phyloP scores from a whole-genome alignment of 805 yeast species.

The Myxozyma kluyveri region DNA sequence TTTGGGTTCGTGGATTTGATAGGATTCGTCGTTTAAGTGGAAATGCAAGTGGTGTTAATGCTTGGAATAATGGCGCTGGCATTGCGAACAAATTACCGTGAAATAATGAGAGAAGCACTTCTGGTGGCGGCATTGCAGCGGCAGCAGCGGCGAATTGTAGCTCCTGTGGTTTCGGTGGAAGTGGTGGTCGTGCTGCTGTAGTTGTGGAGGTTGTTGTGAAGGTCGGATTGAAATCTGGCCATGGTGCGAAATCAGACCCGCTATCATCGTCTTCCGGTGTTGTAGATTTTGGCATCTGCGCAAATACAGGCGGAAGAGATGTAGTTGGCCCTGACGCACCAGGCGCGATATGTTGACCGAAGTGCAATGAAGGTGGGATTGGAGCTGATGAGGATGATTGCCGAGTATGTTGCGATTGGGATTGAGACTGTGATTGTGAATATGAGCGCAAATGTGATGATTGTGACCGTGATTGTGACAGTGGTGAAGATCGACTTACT shows the following conservation, averaged over 20 bases:
- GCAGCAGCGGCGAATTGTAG: not conserved
- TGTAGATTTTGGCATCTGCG: not conserved
- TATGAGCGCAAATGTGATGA: not conserved
- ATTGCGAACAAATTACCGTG: slow-evolving; percentile 24
- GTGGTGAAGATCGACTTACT: not conserved
- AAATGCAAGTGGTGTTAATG: slow-evolving; percentile 22
- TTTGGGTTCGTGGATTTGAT: slow-evolving; percentile 17
- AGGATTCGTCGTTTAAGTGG: slow-evolving; percentile 26
- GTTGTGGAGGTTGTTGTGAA: not conserved
- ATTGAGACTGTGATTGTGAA: no score
- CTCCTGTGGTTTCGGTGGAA: not conserved
- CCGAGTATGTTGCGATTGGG: not conserved
- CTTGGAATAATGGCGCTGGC: slow-evolving; percentile 23
- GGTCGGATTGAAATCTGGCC: slow-evolving; percentile 16
- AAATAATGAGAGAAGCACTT: slow-evolving; percentile 21
- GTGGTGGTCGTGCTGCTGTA: not conserved
- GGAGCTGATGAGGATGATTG: not conserved
- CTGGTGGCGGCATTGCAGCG: slow-evolving; percentile 18
- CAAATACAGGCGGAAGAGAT: not conserved
- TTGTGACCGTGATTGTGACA: not conserved
- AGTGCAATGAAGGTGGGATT: not conserved
- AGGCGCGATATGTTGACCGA: slow-evolving; percentile 1
- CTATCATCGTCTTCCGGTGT: not conserved
- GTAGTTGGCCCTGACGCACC: not conserved
- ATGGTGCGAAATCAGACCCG: slow-evolving; percentile 20